Base-by-base conservation (phyloP, 2,329 filamentous ascomycete genomes). In the Fusarium decemcellulare region DNA sequence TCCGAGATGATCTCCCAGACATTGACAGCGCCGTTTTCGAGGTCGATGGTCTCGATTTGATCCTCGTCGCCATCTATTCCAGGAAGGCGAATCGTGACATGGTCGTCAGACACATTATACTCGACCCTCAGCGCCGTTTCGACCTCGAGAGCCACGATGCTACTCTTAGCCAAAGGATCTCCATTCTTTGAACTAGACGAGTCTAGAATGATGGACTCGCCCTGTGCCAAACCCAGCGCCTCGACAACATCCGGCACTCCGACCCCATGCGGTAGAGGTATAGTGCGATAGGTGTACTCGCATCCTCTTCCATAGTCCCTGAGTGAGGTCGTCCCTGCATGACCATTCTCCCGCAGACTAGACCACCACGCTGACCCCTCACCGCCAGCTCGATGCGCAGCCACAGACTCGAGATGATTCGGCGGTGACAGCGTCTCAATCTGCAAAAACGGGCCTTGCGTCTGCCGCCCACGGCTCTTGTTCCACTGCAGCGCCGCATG, bases 61-160 rank as follows among this genome's bases (percentile, higher is more conserved):
- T 42, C 70, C 3, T 47, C n/a, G 9, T 10, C 32, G 1, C 51
- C 50, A 23, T 48, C 23, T 30, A 47, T 29, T 2, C 65, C 65
- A 2, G 77, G 77, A 34, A 70, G 72, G 15, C 76, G 77, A 15
- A 79, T 47, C 0, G 73, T 72, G 65, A 64, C 30, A 74, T 83
- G 80, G 16, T 79, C 65, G n/a, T 86, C 82, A 2, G 85, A 86
- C 3, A 84, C 83, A 29, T 82, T 84, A 67, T 92, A 87, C 70
- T 90, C 86, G n/a, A 92, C 74, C 8, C 84, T 86, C 64, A 87
- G 70, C 0, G 89, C 86, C 36, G 87, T 79, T 15, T 85, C 83
- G 2, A 91, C 85, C 10, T 90, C 85, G 1, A 94, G 80, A 0
- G 90, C 93, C 55, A 97, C 86, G 68, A 97, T 93, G 75, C 91